Base-by-base conservation (phyloP, 2,329 filamentous ascomycete genomes). In the Curvularia spicifera region DNA sequence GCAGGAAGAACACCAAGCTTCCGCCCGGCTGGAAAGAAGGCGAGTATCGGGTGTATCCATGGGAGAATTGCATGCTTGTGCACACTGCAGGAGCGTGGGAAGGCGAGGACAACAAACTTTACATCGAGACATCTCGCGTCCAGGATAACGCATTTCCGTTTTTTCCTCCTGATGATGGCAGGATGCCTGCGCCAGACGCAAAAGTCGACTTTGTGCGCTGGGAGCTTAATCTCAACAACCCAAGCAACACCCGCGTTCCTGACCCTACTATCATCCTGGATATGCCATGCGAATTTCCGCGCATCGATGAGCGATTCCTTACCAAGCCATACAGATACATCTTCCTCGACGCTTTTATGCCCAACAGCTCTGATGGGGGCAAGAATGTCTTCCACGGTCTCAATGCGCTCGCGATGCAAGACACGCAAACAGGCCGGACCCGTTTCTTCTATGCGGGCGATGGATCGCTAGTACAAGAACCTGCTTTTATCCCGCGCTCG, bases 401-500 rank as follows among this genome's bases (percentile, higher is more conserved):
- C 26, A 57, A 57, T 31, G 49, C 48, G 1, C 46, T 60, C 0
- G 61, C 52, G 12, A 66, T 62, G 58, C 58, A 57, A 22, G 52
- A 40, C 22, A 45, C 50, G 31, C 22, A 33, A 24, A 69, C 67
- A 1, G 65, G 67, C 4, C 51, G 68, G 58, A 71, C 63, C 0
- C 51, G 56, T 33, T 74, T 56, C 45, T 75, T 68, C 44, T 72
- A 66, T 42, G 69, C 66, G 24, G 72, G 70, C 8, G 69, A 65
- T 44, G 68, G 67, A 13, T 69, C 73, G 13, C 78, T 79, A 0
- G 79, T 82, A 56, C 81, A 84, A 64, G 82, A 84, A 63, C 82
- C 82, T 0, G 77, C 81, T 0, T 84, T 83, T 58, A 78, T 84
- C 18, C 82, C 82, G 2, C 69, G 73, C n/a, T 66, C 66, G 0